Percentiles rank a stretch among this genome's conserved stretches.
Evolutionary conservation across 257 asterid species (phyloP).

Genomic region (Plantago ovata): DNA sequence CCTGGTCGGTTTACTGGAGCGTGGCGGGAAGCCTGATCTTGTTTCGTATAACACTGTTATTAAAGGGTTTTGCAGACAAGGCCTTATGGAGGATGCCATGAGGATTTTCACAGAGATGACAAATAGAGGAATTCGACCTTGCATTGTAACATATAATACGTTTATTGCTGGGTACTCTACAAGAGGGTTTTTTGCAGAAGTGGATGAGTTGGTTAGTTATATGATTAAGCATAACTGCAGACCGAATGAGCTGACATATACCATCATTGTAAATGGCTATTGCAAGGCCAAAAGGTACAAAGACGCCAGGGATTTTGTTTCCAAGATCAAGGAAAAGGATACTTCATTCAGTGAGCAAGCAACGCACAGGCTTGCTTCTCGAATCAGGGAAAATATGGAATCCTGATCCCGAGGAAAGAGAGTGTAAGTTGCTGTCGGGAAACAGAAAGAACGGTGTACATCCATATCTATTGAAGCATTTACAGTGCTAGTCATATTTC

Average conservation of each 20-base stretch:
- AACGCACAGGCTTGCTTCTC: constrained; percentile 51
- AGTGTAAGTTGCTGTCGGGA: too few relatives aligned
- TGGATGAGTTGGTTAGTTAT: constrained; percentile 60
- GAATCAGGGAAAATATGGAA: constrained; percentile 65
- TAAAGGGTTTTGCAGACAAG: constrained; percentile 92
- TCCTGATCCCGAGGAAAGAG: constrained; percentile 35
- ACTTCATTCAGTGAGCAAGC: constrained; percentile 40
- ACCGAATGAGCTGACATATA: constrained; percentile 84
- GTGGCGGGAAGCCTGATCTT: constrained; percentile 71
- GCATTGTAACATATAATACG: constrained; percentile 81
- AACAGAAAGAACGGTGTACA: too few relatives aligned
- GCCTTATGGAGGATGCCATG: constrained; percentile 85
- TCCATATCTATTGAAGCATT: too few relatives aligned
- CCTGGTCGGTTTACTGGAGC: constrained; percentile 51
- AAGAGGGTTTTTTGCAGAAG: constrained; percentile 67
- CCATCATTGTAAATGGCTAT: constrained; percentile 72
- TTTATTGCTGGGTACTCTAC: constrained; percentile 77
- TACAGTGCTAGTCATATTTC: too few relatives aligned
- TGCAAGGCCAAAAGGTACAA: constrained; percentile 64
- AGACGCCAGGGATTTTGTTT: constrained; percentile 72
- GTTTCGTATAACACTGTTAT: constrained; percentile 91
- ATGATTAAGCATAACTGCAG: constrained; percentile 79
- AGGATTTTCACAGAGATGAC: constrained; percentile 73
- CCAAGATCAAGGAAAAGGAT: constrained; percentile 51
- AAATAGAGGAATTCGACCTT: constrained; percentile 64